Evolutionary conservation across 2,329 filamentous ascomycete genomes (phyloP), one percentile per base, ranked within the genome.

Genomic region (Beauveria brongniartii): DNA sequence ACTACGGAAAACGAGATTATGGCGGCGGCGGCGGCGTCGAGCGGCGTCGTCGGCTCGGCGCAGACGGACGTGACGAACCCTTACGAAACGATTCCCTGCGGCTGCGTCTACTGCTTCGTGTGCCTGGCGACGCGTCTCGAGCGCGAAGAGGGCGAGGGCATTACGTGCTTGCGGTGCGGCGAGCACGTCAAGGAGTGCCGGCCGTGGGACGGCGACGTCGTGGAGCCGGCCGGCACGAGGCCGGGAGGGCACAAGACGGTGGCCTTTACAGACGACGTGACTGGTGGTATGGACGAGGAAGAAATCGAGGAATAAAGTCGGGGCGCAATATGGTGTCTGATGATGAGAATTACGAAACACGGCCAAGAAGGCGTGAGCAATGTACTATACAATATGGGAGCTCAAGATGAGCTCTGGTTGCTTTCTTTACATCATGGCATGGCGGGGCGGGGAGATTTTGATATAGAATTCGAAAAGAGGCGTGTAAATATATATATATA

Each of bases 11-110:
- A 82, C 51, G 91, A 96, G 66, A 78, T 92, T 3, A 78, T 96
- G 66, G 86, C 88, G 1, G 84, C 86, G 1, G 84, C 86, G 1
- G 83, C 86, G 2, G 81, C 85, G 12, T 85, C 86, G 5, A 86
- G 87, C 63, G 92, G 92, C 16, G 88, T 96, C 12, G 82, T 95
- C 47, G 93, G 92, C 20, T 95, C 90, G 20, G 90, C 91, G 7
- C 89, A 92, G 65, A 97, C 92, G 0, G 94, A 97, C 69, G 88
- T 97, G 64, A 97, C 93, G 5, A 99, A 97, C 71, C 92, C 94
- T 0, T 99, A 99, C 72, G 91, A 96, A 75, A 85, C 92, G 0
- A 84, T 92, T 2, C 88, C 91, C 0, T 99, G 94, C 69, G 89
- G 89, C 0, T 96, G 92, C 72, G 81, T 97, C 62, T 99, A 97